phyloP scores from a whole-genome alignment of 352 stramenopile genomes.

The Paralagenidium karlingii region DNA sequence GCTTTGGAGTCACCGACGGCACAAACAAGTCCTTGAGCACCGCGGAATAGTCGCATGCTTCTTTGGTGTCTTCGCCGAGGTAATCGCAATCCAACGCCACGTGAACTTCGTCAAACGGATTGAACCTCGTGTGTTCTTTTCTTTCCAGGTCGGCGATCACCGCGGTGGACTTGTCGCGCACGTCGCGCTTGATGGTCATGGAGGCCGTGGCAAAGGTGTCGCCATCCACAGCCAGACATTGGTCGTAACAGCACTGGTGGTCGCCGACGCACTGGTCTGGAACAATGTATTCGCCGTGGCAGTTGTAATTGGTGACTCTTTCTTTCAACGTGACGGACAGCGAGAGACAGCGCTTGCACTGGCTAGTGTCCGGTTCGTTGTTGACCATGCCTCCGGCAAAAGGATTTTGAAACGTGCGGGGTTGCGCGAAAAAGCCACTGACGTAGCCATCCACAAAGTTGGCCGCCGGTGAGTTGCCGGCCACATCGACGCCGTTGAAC shows the following conservation, averaged over 20 bases:
- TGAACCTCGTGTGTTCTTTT: too few species aligned
- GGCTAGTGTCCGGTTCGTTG: too few species aligned
- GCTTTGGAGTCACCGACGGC: too few species aligned
- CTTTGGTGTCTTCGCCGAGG: slow-evolving; percentile 5
- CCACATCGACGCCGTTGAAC: background rate
- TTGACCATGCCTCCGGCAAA: background rate
- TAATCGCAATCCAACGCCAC: slow-evolving; percentile 36
- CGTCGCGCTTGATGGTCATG: slow-evolving; percentile 13
- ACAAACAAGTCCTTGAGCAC: background rate
- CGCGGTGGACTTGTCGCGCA: slow-evolving; percentile 18
- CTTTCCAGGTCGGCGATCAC: slow-evolving; percentile 2
- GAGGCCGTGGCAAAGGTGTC: slow-evolving; percentile 24
- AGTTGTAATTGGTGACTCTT: slow-evolving; percentile 55
- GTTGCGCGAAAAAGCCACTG: background rate
- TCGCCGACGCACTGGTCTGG: too few species aligned
- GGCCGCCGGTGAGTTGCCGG: too few species aligned
- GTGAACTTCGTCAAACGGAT: slow-evolving; percentile 49
- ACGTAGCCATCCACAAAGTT: background rate
- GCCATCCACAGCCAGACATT: slow-evolving; percentile 43
- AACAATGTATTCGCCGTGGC: slow-evolving; percentile 15
- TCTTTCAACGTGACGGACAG: slow-evolving; percentile 33
- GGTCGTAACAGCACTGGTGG: slow-evolving; percentile 23
- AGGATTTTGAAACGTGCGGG: background rate
- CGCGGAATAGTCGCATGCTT: background rate
- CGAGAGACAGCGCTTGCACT: slow-evolving; percentile 7